phyloP scores from a whole-genome alignment of 2,329 filamentous ascomycete species.

The Basipetospora chlamydospora region DNA sequence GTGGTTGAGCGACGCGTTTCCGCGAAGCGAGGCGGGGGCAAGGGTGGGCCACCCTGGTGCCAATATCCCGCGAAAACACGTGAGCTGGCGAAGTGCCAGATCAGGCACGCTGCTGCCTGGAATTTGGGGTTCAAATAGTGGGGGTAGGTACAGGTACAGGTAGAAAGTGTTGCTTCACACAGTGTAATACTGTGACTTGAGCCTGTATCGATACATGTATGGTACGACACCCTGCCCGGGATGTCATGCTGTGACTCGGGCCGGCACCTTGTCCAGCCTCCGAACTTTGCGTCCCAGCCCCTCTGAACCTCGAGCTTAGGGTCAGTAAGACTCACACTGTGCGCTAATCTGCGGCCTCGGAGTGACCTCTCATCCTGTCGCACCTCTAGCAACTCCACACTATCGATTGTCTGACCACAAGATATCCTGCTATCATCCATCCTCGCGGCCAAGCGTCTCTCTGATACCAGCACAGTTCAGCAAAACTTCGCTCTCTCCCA shows the following conservation, averaged over 20 bases:
- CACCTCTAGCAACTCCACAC: slow-evolving; percentile 20
- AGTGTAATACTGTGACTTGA: too few species aligned
- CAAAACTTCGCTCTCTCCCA: neutral
- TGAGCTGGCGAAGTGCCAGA: slow-evolving; percentile 14
- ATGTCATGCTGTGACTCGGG: too few species aligned
- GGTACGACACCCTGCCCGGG: too few species aligned
- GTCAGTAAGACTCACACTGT: too few species aligned
- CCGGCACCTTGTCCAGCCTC: too few species aligned
- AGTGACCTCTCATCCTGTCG: slow-evolving; percentile 6
- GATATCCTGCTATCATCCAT: slow-evolving; percentile 4
- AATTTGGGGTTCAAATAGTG: neutral
- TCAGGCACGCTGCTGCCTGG: slow-evolving; percentile 4
- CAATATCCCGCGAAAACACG: slow-evolving; percentile 25
- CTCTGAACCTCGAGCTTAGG: too few species aligned
- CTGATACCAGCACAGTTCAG: neutral
- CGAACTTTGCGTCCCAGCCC: too few species aligned
- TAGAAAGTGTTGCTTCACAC: too few species aligned
- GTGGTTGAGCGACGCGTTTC: slow-evolving; percentile 28
- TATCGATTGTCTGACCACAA: slow-evolving; percentile 23
- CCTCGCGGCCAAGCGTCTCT: too few species aligned
- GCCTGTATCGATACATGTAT: too few species aligned
- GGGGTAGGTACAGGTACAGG: too few species aligned
- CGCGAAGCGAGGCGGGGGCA: slow-evolving; percentile 11
- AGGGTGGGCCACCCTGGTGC: slow-evolving; percentile 13
- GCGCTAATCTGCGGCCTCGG: too few species aligned